Conservation (phyloP, 2,329 filamentous ascomycete species). For the Fusarium solani-melongenae region DNA sequence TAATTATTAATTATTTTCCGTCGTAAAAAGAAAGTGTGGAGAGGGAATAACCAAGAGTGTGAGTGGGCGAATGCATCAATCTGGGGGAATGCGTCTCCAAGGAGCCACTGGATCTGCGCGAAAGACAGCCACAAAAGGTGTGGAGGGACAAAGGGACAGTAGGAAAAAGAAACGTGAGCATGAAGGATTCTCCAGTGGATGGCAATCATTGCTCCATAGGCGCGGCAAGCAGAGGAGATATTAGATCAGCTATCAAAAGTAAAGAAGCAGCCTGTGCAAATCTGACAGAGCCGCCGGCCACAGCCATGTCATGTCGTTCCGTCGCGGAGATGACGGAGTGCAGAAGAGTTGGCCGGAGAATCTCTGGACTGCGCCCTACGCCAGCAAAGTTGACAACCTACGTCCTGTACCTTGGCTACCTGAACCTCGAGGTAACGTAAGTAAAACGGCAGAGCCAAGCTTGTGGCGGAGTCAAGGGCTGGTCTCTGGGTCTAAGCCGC, state of each 20-base stretch:
- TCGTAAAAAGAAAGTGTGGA: conserved; percentile 17
- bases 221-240: conserved; percentile 2
- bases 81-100: conserved; percentile 26
- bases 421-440: conserved; percentile 24
- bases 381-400: neutral
- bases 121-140: conserved; percentile 22
- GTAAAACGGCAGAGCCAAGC: conserved; percentile 23
- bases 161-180: conserved; percentile 8
- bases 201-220: neutral
- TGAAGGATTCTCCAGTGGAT: neutral
- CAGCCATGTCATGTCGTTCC: neutral
- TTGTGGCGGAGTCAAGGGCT: conserved; percentile 26
- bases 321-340: neutral
- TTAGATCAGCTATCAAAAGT: neutral
- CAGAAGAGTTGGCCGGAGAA: conserved; percentile 11
- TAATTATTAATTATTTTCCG: conserved; percentile 5
- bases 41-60: conserved; percentile 10
- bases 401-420: neutral
- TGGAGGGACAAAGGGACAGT: conserved; percentile 8
- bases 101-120: conserved; percentile 27
- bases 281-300: neutral
- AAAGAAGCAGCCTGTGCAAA: neutral
- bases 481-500: conserved; percentile 16
- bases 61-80: conserved; percentile 29
- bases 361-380: conserved; percentile 2